Conservation (phyloP, 371 early-diverging fungal species). For the Apophysomyces elegans region DNA sequence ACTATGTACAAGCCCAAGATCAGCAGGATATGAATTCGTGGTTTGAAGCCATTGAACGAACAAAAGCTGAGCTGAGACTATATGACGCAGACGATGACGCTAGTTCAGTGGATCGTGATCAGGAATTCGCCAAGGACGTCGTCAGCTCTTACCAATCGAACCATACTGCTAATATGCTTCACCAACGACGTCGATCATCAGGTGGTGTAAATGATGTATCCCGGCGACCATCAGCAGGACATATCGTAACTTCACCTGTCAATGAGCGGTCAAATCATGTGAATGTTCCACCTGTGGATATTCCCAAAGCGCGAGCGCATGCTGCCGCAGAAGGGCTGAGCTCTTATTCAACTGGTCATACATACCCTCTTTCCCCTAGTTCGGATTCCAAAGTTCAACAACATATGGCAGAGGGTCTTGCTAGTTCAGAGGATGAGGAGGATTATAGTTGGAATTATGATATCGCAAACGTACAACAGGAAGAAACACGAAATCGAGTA, state of each 20-base stretch:
- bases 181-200: conserved; percentile 27
- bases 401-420: conserved; percentile 40
- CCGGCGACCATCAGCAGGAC: conserved; percentile 25
- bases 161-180: conserved; percentile 21
- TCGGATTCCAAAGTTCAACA: conserved; percentile 37
- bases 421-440: conserved; percentile 57
- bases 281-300: conserved; percentile 24
- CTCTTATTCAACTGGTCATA: conserved; percentile 37
- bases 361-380: conserved; percentile 47
- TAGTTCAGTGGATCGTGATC: conserved; percentile 49
- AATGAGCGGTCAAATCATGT: conserved; percentile 16
- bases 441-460: conserved; percentile 36
- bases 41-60: conserved; percentile 62
- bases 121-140: conserved; percentile 52
- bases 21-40: conserved; percentile 72
- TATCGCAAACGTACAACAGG: conserved; percentile 36
- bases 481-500: conserved; percentile 55
- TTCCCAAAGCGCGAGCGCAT: conserved; percentile 24
- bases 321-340: conserved; percentile 22
- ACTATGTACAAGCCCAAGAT: conserved; percentile 73
- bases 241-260: conserved; percentile 1
- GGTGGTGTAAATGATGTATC: conserved; percentile 15
- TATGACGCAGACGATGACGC: conserved; percentile 55
- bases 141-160: conserved; percentile 43
- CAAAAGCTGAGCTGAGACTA: conserved; percentile 48